Evolutionary conservation across 2,329 filamentous ascomycete genomes (phyloP).

Genomic region (Sclerotinia nivalis): DNA sequence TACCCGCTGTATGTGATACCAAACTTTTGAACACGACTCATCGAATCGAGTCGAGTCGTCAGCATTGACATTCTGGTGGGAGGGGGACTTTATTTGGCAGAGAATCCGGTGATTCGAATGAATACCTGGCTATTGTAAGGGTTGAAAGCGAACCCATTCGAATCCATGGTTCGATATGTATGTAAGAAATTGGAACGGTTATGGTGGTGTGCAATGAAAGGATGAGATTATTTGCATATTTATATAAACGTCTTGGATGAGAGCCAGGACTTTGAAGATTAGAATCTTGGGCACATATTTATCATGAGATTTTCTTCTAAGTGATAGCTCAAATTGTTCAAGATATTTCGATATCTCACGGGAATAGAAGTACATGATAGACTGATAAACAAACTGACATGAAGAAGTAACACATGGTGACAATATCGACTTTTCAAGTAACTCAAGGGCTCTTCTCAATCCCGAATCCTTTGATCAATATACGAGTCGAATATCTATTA

Average conservation of each 20-base stretch:
- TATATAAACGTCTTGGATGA: background rate
- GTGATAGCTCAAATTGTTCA: background rate
- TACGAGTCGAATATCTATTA: background rate
- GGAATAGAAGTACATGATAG: background rate
- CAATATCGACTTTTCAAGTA: background rate
- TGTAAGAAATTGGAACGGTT: background rate
- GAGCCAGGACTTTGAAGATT: background rate
- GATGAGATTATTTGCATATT: background rate
- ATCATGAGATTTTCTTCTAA: background rate
- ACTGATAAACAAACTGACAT: background rate
- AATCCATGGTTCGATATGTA: background rate
- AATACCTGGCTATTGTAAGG: background rate
- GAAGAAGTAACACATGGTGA: background rate
- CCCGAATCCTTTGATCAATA: background rate
- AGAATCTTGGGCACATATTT: background rate
- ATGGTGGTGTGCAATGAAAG: background rate
- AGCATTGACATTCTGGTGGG: background rate
- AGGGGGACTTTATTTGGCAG: background rate
- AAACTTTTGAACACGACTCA: background rate
- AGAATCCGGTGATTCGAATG: background rate
- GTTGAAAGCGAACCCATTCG: background rate
- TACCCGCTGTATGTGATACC: background rate
- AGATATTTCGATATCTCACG: background rate
- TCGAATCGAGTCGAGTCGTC: background rate
- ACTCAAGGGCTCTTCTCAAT: background rate